Evolutionary conservation across 106 monocot genomes (phyloP).

Genomic region (Triglochin maritima): DNA sequence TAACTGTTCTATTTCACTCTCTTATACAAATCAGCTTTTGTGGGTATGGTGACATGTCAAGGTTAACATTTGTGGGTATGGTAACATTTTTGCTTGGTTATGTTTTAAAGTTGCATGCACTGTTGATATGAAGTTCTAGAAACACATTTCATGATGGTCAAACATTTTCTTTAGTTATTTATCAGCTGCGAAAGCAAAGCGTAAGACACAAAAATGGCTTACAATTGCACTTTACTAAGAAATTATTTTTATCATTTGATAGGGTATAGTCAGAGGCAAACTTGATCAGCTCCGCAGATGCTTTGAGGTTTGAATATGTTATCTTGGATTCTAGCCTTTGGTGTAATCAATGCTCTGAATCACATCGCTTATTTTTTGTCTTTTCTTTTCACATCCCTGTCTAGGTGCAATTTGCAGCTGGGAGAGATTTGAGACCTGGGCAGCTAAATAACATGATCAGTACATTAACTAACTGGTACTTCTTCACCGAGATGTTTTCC

Average conservation of each 20-base stretch:
- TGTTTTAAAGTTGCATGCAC: too few species aligned
- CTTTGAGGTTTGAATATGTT: slow-evolving; percentile 69
- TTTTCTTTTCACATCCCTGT: neutral
- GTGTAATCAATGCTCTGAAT: neutral
- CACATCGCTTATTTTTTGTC: neutral
- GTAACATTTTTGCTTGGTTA: too few species aligned
- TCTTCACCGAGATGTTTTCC: neutral
- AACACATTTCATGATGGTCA: too few species aligned
- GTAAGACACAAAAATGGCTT: too few species aligned
- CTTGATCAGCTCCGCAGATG: slow-evolving; percentile 90
- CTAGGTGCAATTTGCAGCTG: slow-evolving; percentile 95
- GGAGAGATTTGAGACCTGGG: slow-evolving; percentile 79
- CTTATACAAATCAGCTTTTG: too few species aligned
- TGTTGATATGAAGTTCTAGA: too few species aligned
- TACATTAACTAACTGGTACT: slow-evolving; percentile 62
- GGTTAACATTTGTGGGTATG: too few species aligned
- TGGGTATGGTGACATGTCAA: too few species aligned
- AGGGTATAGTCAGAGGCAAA: slow-evolving; percentile 98
- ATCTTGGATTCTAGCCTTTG: neutral
- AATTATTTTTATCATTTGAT: slow-evolving; percentile 7
- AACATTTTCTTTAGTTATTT: too few species aligned
- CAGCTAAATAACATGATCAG: slow-evolving; percentile 78
- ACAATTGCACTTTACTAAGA: too few species aligned
- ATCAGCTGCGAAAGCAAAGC: too few species aligned
- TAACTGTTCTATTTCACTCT: too few species aligned